A percentile compares a stretch with the other conserved stretches of the same genome.
Conservation (phyloP, 2,329 filamentous ascomycete genomes). For the Chaetothyriales sp. region DNA sequence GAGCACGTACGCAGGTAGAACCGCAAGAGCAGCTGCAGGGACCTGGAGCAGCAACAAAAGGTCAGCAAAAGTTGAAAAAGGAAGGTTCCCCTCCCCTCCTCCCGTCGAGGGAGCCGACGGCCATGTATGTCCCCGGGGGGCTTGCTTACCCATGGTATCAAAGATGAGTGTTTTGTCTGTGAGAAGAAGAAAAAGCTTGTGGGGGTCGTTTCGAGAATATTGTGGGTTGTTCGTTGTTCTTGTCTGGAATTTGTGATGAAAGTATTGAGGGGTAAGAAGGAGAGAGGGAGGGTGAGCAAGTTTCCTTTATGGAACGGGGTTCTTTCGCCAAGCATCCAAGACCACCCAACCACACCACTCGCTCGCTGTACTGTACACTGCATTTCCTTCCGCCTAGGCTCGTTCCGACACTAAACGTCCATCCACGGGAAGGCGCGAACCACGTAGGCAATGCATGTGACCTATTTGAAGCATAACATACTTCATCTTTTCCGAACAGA, state of each 20-base stretch:
- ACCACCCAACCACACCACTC: too few relatives aligned
- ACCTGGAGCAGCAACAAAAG: slow-evolving; percentile 4
- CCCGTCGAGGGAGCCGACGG: too few relatives aligned
- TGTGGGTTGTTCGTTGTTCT: slow-evolving; percentile 5
- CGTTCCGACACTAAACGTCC: neutral
- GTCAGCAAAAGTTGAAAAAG: slow-evolving; percentile 5
- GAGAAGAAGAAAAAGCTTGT: neutral
- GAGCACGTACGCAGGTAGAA: slow-evolving; percentile 24
- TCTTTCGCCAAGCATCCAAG: neutral
- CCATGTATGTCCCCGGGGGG: too few relatives aligned
- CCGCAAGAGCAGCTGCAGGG: slow-evolving; percentile 14
- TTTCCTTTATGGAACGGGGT: slow-evolving; percentile 1
- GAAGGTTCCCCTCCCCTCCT: too few relatives aligned
- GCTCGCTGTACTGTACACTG: too few relatives aligned
- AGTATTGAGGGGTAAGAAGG: too few relatives aligned
- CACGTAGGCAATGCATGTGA: neutral
- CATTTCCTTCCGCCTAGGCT: neutral
- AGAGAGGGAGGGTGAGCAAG: slow-evolving; percentile 6
- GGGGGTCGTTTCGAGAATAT: too few relatives aligned
- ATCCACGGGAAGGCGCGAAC: neutral
- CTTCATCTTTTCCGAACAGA: too few relatives aligned
- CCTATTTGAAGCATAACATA: too few relatives aligned
- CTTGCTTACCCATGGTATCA: slow-evolving; percentile 13
- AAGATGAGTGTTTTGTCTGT: slow-evolving; percentile 2
- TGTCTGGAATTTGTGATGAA: too few relatives aligned